Evolutionary conservation across 345 rosid species (phyloP).

Genomic region (Cardiospermum halicacabum): DNA sequence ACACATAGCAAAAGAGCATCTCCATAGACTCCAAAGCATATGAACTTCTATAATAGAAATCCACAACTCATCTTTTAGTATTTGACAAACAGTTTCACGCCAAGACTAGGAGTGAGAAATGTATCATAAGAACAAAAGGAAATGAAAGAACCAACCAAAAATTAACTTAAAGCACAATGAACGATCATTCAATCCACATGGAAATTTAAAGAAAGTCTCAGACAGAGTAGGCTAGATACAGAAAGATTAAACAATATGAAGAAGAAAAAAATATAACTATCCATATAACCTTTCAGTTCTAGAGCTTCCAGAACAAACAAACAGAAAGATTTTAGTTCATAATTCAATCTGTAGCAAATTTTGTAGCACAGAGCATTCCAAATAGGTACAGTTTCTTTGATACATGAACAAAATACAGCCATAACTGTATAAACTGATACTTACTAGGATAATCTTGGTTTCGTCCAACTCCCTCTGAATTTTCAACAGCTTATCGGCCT

Average conservation of each 20-base stretch:
- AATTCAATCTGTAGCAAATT: not conserved
- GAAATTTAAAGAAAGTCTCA: not conserved
- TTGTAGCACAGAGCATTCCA: not conserved
- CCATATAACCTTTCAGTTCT: not conserved
- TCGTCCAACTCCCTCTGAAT: constrained; percentile 98
- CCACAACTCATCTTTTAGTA: not conserved
- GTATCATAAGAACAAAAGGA: not conserved
- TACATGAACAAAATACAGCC: not conserved
- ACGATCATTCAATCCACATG: not conserved
- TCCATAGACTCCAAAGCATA: not conserved
- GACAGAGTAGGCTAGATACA: no score
- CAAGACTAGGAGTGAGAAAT: not conserved
- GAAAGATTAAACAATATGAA: not conserved
- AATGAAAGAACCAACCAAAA: not conserved
- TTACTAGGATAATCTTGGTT: constrained; percentile 95
- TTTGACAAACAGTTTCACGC: not conserved
- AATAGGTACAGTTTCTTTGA: not conserved
- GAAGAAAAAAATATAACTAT: no score
- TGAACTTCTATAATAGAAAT: not conserved
- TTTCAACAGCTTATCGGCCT: constrained; percentile 93
- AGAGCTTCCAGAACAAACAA: not conserved
- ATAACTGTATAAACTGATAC: constrained; percentile 17
- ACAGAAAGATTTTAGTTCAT: not conserved
- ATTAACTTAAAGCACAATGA: not conserved
- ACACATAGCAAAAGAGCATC: not conserved